These are phyloP conservation scores for Eucommia ulmoides DNA, from an alignment of 257 asterid species.

Conservation along the genomic window DNA sequence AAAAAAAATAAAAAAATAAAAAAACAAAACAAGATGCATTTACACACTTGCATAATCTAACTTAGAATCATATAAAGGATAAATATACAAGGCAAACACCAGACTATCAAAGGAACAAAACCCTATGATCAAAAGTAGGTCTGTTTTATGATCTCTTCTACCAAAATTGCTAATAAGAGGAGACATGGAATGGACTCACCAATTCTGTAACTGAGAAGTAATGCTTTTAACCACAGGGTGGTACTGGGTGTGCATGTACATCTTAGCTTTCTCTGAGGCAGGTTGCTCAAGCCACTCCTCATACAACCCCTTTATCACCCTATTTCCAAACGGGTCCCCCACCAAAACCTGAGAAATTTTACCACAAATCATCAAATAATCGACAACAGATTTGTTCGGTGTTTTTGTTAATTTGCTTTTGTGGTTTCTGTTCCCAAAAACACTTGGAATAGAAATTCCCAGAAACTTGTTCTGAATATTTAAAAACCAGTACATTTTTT, in stretches of 20 bases:
- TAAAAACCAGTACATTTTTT: too few species aligned
- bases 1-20: too few species aligned
- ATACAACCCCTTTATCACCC: conserved; percentile 38
- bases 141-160: conserved; percentile 9
- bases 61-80: not conserved
- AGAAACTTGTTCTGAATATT: too few species aligned
- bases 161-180: too few species aligned
- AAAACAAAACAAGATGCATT: not conserved
- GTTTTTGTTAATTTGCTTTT: too few species aligned
- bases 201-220: conserved; percentile 78
- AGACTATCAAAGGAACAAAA: too few species aligned
- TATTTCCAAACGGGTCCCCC: conserved; percentile 57
- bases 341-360: conserved; percentile 43
- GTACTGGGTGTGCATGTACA: conserved; percentile 61
- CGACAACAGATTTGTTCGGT: too few species aligned
- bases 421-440: too few species aligned
- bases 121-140: too few species aligned
- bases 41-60: not conserved
- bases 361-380: too few species aligned
- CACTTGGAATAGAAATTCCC: too few species aligned
- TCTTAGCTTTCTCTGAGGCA: conserved; percentile 78
- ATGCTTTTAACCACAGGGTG: conserved; percentile 74
- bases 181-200: too few species aligned
- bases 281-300: conserved; percentile 79
- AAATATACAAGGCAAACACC: conserved; percentile 8